Evolutionary conservation across 495 filamentous ascomycete species (phyloP).

Genomic region (Penicillium macrosclerotiorum): DNA sequence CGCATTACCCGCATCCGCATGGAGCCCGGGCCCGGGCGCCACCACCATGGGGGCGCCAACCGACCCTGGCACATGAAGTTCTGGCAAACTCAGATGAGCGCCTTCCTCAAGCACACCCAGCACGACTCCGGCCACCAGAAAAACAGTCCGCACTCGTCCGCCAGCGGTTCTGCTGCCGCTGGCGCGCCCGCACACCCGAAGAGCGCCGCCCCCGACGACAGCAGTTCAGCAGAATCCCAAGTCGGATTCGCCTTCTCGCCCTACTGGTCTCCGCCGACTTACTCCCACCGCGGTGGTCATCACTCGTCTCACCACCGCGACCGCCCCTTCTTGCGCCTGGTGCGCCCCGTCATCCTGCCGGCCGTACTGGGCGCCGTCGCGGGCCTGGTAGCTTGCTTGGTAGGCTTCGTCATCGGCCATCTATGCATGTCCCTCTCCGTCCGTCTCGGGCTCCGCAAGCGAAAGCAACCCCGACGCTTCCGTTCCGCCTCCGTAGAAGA

Average conservation of each 20-base stretch:
- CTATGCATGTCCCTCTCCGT: constrained; percentile 31
- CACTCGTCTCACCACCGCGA: constrained; percentile 16
- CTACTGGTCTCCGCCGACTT: constrained; percentile 10
- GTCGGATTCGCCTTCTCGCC: constrained; percentile 21
- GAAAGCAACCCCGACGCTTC: neutral
- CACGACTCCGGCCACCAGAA: neutral
- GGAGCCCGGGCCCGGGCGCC: constrained; percentile 9
- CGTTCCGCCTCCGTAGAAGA: constrained; percentile 11
- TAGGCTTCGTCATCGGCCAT: constrained; percentile 43
- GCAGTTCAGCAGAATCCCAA: constrained; percentile 2
- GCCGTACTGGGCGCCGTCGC: constrained; percentile 36
- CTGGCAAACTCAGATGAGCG: constrained; percentile 24
- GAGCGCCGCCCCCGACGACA: constrained; percentile 1
- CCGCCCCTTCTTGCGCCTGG: constrained; percentile 24
- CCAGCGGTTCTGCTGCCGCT: too few species aligned
- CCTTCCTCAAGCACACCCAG: constrained; percentile 10
- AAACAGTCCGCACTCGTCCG: neutral
- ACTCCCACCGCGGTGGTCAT: constrained; percentile 3
- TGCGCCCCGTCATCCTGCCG: constrained; percentile 37
- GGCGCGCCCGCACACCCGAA: too few species aligned
- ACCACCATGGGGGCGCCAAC: constrained; percentile 1
- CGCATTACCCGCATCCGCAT: constrained; percentile 24
- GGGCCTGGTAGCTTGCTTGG: constrained; percentile 38
- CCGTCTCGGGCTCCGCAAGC: constrained; percentile 13
- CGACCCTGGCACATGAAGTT: constrained; percentile 23